Percentiles rank a stretch among this genome's conserved stretches.
Evolutionary conservation across 805 yeast genomes (phyloP).

Genomic region (Candida ulmi): DNA sequence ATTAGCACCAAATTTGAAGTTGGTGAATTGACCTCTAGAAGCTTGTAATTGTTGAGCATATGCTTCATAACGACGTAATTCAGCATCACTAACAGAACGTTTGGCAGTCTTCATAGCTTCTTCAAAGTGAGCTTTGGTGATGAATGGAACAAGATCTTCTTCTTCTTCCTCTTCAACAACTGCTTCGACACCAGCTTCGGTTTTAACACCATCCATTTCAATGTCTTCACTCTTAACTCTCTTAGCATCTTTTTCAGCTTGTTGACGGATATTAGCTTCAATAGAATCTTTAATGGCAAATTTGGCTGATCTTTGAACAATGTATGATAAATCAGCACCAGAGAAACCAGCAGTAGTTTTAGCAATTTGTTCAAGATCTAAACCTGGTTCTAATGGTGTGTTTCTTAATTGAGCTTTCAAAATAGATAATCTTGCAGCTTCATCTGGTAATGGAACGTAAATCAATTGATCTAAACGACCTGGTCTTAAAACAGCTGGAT

Average conservation of each 20-base stretch:
- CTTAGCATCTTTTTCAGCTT: constrained; percentile 39
- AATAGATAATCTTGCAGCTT: constrained; percentile 87
- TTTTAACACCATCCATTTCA: constrained; percentile 31
- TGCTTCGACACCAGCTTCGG: constrained; percentile 22
- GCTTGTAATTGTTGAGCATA: constrained; percentile 95
- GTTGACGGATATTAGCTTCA: constrained; percentile 62
- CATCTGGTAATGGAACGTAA: constrained; percentile 98
- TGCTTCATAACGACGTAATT: constrained; percentile 97
- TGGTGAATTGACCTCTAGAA: constrained; percentile 90
- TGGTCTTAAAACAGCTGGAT: constrained; percentile 97
- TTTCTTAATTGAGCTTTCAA: constrained; percentile 95
- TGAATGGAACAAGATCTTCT: constrained; percentile 93
- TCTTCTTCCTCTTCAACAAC: constrained; percentile 62
- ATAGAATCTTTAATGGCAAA: constrained; percentile 97
- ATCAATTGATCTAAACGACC: constrained; percentile 98
- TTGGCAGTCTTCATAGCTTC: constrained; percentile 99
- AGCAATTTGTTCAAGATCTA: constrained; percentile 83
- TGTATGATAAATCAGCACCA: constrained; percentile 97
- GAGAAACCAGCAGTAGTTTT: constrained; percentile 95
- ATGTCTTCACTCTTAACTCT: constrained; percentile 44
- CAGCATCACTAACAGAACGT: constrained; percentile 95
- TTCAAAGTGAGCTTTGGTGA: constrained; percentile 90
- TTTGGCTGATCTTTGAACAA: constrained; percentile 98
- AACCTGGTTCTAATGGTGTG: constrained; percentile 97
- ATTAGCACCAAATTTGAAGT: constrained; percentile 72